Percentiles rank a stretch among this genome's conserved stretches.
phyloP scores from a whole-genome alignment of 352 stramenopile species.

The Blastocystis sp. region DNA sequence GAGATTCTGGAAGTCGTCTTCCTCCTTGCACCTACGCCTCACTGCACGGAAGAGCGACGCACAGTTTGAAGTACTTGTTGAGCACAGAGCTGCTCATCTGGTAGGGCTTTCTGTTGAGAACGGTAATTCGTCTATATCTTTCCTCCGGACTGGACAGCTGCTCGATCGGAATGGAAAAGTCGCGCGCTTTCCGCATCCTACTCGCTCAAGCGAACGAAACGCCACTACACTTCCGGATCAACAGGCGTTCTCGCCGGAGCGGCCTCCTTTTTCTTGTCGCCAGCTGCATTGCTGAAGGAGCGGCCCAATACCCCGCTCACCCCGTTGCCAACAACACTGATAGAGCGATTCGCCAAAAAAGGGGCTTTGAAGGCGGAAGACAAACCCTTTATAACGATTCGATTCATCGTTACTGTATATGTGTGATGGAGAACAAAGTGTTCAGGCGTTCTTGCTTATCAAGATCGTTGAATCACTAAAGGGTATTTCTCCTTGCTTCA shows the following conservation, averaged over 20 bases:
- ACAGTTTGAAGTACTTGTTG: slow-evolving; percentile 56
- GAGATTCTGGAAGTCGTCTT: slow-evolving; percentile 40
- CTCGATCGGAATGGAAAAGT: slow-evolving; percentile 54
- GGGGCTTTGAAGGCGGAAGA: neutral
- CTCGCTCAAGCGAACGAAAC: neutral
- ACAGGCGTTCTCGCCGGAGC: neutral
- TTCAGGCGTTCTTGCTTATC: slow-evolving; percentile 9
- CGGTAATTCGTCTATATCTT: slow-evolving; percentile 17
- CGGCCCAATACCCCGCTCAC: neutral
- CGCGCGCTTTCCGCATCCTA: neutral
- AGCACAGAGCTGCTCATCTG: slow-evolving; percentile 47
- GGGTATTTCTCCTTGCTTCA: neutral
- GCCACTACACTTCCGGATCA: slow-evolving; percentile 8
- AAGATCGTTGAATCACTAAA: neutral
- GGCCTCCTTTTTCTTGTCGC: neutral
- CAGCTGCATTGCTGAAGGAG: neutral
- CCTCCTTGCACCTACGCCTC: slow-evolving; percentile 3
- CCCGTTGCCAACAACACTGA: neutral
- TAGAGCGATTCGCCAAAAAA: neutral
- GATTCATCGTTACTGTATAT: slow-evolving; percentile 32
- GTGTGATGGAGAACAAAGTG: neutral
- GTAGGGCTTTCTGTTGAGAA: slow-evolving; percentile 31
- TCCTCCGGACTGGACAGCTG: slow-evolving; percentile 8
- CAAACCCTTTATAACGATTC: slow-evolving; percentile 18
- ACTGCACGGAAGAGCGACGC: no score